Percentiles rank a stretch among this genome's conserved stretches.
These are phyloP conservation scores for Agarophyton chilense DNA, from an alignment of 23 red algal species.

Conservation along the genomic window DNA sequence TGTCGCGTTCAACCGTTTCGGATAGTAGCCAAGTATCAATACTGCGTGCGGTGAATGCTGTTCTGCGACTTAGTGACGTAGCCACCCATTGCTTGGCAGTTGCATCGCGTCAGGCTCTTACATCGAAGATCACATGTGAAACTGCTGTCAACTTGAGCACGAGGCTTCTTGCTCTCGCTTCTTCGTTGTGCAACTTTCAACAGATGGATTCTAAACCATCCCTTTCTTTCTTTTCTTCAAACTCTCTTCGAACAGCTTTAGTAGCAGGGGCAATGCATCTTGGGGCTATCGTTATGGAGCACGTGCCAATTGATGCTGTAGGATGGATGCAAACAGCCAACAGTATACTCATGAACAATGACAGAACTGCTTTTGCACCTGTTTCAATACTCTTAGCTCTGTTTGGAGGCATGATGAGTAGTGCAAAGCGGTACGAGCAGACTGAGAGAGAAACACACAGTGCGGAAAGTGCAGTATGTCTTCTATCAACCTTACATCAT, in stretches of 20 bases:
- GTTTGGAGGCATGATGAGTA: constrained; percentile 62
- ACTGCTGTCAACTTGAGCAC: constrained; percentile 59
- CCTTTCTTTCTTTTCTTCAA: constrained; percentile 64
- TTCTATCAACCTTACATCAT: constrained; percentile 54
- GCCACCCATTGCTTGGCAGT: constrained; percentile 66
- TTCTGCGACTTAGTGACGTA: constrained; percentile 64
- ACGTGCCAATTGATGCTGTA: constrained; percentile 60
- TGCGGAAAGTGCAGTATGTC: constrained; percentile 38
- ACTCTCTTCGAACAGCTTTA: constrained; percentile 64
- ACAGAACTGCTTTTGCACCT: constrained; percentile 31
- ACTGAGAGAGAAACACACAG: constrained; percentile 38
- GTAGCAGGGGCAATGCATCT: constrained; percentile 70
- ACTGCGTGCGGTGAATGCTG: constrained; percentile 60
- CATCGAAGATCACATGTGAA: constrained; percentile 47
- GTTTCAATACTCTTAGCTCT: constrained; percentile 64
- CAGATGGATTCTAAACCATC: constrained; percentile 39
- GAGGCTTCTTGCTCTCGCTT: constrained; percentile 50
- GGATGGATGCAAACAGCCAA: constrained; percentile 59
- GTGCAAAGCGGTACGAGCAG: constrained; percentile 50
- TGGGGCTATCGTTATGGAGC: constrained; percentile 52
- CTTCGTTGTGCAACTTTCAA: constrained; percentile 40
- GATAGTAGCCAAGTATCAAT: constrained; percentile 41
- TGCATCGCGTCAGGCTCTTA: constrained; percentile 52
- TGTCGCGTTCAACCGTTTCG: constrained; percentile 12
- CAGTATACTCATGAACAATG: constrained; percentile 52